Conservation (phyloP, 1,284 basidiomycete genomes). For the Anthracocystis setariae region DNA sequence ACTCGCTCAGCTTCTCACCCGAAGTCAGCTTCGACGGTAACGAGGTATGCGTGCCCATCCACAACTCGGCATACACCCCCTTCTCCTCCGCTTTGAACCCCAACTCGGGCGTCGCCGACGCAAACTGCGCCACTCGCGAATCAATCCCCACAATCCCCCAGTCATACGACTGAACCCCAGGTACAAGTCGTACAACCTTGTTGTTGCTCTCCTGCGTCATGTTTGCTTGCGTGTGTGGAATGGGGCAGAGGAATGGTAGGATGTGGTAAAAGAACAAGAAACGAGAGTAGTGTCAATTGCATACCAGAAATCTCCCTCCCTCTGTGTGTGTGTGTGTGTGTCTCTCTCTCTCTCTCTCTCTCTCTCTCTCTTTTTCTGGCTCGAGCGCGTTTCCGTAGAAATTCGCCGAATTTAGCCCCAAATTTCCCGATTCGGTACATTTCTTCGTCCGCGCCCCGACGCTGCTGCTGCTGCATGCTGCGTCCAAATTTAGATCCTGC, state of each 20-base stretch:
- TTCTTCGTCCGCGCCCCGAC: constrained; percentile 32
- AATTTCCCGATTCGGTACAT: constrained; percentile 11
- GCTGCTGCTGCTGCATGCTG: constrained; percentile 19
- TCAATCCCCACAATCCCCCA: constrained; percentile 58
- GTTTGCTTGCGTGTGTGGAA: too few species aligned
- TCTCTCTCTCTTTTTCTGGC: too few species aligned
- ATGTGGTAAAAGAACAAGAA: too few species aligned
- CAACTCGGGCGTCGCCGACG: constrained; percentile 45
- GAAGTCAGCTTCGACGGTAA: constrained; percentile 75
- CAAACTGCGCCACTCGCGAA: constrained; percentile 58
- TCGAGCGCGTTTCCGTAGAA: not conserved
- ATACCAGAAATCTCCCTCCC: too few species aligned
- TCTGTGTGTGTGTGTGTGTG: too few species aligned
- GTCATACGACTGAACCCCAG: constrained; percentile 65
- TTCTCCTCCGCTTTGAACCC: constrained; percentile 31
- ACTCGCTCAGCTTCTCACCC: constrained; percentile 25
- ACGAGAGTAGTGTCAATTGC: too few species aligned
- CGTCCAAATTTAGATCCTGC: too few species aligned
- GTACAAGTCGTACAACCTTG: constrained; percentile 56
- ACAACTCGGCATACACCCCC: constrained; percentile 70
- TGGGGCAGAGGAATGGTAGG: too few species aligned
- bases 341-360: too few species aligned
- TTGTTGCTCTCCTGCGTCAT: not conserved
- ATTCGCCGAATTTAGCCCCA: not conserved
- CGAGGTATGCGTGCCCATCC: constrained; percentile 98